Base-by-base conservation (phyloP, 495 filamentous ascomycete species). In the Neurospora discreta region DNA sequence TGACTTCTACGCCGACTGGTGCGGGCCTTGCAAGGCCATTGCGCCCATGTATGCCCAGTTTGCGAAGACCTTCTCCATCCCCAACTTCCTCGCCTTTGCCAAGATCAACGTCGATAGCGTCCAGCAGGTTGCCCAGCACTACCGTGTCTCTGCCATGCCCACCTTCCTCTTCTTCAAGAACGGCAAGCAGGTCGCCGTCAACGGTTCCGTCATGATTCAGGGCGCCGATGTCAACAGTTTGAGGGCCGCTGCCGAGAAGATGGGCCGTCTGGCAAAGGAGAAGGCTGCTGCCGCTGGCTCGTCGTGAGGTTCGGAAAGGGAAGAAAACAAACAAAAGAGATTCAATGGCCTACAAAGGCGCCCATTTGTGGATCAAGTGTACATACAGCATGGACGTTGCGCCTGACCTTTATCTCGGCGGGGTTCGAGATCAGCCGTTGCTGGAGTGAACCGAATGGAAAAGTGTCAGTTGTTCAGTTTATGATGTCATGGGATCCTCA, bases 151-250 rank as follows among this genome's bases (percentile, higher is more conserved):
- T 68, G 90, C 90, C 68, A 90, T 93, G 87, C 94, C 94, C 3
- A 95, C 94, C 52, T 97, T 97, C 83, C 84, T 97, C 73, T 90
- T 97, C 78, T 93, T 97, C 85, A 91, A 95, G 81, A 87, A 91
- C 69, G 87, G 90, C 71, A 84, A 87, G 69, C 87, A 89, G 74
- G 87, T 90, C 72, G 86, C 94, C 58, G 86, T 85, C 72, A 92
- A 92, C 76, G 93, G 91, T 69, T 67, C 70, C 23, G 67, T 52
- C 39, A 79, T 75, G 73, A 75, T 80, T 43, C 75, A 77, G 68
- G 79, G 78, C 46, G 79, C 75, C 26, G 73, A 79, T 52, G 65
- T 71, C 33, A 68, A 69, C 36, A 73, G 43, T n/a, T 30, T 80
- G 46, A 74, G 70, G 26, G 70, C 42, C 7, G 77, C 77, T 36